Conservation (phyloP, 2,329 filamentous ascomycete genomes). For the Phaeophleospora eucalypticola region DNA sequence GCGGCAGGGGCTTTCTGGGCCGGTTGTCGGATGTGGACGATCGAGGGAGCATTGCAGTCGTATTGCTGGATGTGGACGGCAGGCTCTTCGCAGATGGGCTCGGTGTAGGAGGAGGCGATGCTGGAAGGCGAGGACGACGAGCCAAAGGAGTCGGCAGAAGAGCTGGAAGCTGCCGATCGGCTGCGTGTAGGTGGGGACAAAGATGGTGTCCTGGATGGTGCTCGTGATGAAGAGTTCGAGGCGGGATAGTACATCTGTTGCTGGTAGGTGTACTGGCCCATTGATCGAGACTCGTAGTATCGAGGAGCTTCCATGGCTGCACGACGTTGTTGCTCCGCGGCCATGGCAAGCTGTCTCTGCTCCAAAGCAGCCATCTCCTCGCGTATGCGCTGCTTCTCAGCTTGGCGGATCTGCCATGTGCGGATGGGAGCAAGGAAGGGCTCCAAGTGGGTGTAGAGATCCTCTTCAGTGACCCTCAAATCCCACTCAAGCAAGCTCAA, state of each 20-base stretch:
- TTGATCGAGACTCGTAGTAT: constrained; percentile 37
- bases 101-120: constrained; percentile 32
- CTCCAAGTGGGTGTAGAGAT: constrained; percentile 83
- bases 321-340: constrained; percentile 36
- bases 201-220: constrained; percentile 46
- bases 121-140: constrained; percentile 32
- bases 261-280: constrained; percentile 26
- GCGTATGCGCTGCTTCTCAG: constrained; percentile 48
- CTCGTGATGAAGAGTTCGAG: constrained; percentile 29
- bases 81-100: constrained; percentile 26
- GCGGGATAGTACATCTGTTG: constrained; percentile 24
- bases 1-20: constrained; percentile 21
- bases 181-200: constrained; percentile 45
- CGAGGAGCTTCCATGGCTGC: constrained; percentile 24
- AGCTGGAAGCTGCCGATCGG: constrained; percentile 33
- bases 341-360: constrained; percentile 34
- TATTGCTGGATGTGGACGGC: constrained; percentile 37
- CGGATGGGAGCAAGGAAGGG: constrained; percentile 85
- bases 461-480: constrained; percentile 75
- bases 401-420: constrained; percentile 50
- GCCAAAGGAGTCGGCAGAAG: constrained; percentile 31
- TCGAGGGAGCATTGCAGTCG: constrained; percentile 38
- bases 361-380: constrained; percentile 35
- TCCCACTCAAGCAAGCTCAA: constrained; percentile 95
- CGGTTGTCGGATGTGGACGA: constrained; percentile 41